Conservation (phyloP, 768 basidiomycete species). For the Russula sp. region DNA sequence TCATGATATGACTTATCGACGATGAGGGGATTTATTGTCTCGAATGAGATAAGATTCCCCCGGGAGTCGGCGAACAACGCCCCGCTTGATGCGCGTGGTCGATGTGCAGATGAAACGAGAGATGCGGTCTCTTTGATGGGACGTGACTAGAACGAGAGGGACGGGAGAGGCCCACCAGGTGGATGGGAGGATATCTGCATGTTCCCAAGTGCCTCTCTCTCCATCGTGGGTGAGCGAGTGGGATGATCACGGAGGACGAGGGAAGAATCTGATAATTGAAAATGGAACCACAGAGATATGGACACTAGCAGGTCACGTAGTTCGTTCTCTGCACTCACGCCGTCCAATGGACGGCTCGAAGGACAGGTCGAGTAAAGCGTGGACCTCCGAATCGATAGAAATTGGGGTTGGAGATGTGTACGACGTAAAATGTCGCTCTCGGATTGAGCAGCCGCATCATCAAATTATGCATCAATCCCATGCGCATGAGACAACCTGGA, state of each 20-base stretch:
- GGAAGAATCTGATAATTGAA: no score
- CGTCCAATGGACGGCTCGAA: conserved; percentile 46
- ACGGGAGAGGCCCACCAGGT: no score
- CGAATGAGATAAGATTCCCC: conserved; percentile 23
- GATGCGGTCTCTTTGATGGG: conserved; percentile 31
- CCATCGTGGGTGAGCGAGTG: background rate
- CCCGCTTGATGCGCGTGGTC: conserved; percentile 49
- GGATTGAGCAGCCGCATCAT: no score
- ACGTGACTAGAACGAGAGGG: no score
- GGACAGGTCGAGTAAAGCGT: conserved; percentile 38
- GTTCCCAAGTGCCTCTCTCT: conserved; percentile 39
- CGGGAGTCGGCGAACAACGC: conserved; percentile 58
- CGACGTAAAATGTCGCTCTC: background rate
- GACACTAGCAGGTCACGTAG: background rate
- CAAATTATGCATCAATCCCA: no score
- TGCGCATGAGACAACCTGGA: no score
- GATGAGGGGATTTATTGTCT: conserved; percentile 3
- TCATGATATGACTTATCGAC: background rate
- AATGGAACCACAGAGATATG: no score
- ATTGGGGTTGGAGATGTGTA: conserved; percentile 39
- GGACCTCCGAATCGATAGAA: conserved; percentile 55
- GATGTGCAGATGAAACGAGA: conserved; percentile 62
- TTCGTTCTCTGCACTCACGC: conserved; percentile 39
- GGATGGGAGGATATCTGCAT: no score
- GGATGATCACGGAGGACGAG: no score